Percentiles rank a stretch among this genome's conserved stretches.
Conservation (phyloP, 495 filamentous ascomycete species). For the Venustampulla echinocandica region DNA sequence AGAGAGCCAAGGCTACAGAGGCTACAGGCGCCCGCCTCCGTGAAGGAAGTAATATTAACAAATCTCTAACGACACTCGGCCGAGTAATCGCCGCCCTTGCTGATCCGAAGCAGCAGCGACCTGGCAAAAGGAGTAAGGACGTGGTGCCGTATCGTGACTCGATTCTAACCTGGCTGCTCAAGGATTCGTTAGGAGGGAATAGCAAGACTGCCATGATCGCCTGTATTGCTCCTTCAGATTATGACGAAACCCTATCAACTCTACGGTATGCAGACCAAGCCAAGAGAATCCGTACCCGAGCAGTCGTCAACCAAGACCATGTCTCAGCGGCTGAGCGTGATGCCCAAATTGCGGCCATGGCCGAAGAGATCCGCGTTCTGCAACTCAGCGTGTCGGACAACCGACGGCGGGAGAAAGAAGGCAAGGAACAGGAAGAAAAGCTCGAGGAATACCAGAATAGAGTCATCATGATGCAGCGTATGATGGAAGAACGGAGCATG, state of each 20-base stretch:
- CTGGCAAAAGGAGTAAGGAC: slow-evolving; percentile 49
- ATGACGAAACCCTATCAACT: slow-evolving; percentile 93
- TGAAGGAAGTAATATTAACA: slow-evolving; percentile 97
- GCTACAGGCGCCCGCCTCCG: slow-evolving; percentile 83
- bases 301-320: slow-evolving; percentile 90
- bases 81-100: slow-evolving; percentile 95
- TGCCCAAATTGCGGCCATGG: slow-evolving; percentile 87
- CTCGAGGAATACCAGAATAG: slow-evolving; percentile 88
- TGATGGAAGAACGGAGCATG: slow-evolving; percentile 87
- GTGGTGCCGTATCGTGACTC: slow-evolving; percentile 92
- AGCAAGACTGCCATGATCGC: slow-evolving; percentile 98
- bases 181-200: slow-evolving; percentile 91
- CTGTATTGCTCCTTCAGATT: slow-evolving; percentile 89
- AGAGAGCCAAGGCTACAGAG: slow-evolving; percentile 91
- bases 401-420: slow-evolving; percentile 38
- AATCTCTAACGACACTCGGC: slow-evolving; percentile 90
- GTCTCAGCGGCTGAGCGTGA: slow-evolving; percentile 82
- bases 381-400: slow-evolving; percentile 65
- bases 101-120: slow-evolving; percentile 58
- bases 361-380: slow-evolving; percentile 76
- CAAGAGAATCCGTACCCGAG: slow-evolving; percentile 93
- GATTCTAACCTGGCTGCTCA: slow-evolving; percentile 95
- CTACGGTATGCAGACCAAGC: slow-evolving; percentile 96
- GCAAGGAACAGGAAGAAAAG: slow-evolving; percentile 51
- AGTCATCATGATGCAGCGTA: slow-evolving; percentile 75